Percentiles rank a stretch among this genome's conserved stretches.
These are phyloP conservation scores for Mycena indigotica DNA, from an alignment of 768 basidiomycete species.

Conservation along the genomic window DNA sequence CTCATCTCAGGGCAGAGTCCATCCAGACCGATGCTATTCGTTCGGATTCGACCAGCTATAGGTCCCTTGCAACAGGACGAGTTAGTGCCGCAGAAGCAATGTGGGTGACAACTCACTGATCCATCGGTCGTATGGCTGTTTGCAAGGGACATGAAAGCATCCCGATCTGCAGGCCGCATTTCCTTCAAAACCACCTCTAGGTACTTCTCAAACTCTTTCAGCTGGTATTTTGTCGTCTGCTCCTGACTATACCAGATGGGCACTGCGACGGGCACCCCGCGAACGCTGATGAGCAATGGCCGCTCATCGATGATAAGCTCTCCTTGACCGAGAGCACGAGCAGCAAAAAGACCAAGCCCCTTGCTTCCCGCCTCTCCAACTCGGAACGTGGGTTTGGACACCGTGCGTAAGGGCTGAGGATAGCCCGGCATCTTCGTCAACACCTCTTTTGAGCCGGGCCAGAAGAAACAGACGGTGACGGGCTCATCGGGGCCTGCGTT, in stretches of 20 bases:
- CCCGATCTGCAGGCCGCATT: slow-evolving; percentile 4
- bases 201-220: neutral
- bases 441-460: neutral
- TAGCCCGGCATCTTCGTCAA: neutral
- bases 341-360: slow-evolving; percentile 19
- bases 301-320: slow-evolving; percentile 21
- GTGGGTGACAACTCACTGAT: too few relatives aligned
- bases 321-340: slow-evolving; percentile 13
- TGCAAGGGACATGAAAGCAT: slow-evolving; percentile 10
- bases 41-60: slow-evolving; percentile 10
- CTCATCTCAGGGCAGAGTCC: neutral
- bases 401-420: neutral
- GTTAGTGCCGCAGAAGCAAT: too few relatives aligned
- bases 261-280: slow-evolving; percentile 3
- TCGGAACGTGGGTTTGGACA: neutral
- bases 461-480: slow-evolving; percentile 1
- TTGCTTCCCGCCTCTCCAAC: slow-evolving; percentile 7
- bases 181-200: neutral
- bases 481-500: neutral
- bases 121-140: slow-evolving; percentile 7
- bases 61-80: too few relatives aligned
- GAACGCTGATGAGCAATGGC: slow-evolving; percentile 11
- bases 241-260: too few relatives aligned
- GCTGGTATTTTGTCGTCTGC: slow-evolving; percentile 2
- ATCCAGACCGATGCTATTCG: slow-evolving; percentile 11